These are phyloP conservation scores for Pichiaceae sp. DNA, from an alignment of 1,139 yeast genomes.

Conservation along the genomic window DNA sequence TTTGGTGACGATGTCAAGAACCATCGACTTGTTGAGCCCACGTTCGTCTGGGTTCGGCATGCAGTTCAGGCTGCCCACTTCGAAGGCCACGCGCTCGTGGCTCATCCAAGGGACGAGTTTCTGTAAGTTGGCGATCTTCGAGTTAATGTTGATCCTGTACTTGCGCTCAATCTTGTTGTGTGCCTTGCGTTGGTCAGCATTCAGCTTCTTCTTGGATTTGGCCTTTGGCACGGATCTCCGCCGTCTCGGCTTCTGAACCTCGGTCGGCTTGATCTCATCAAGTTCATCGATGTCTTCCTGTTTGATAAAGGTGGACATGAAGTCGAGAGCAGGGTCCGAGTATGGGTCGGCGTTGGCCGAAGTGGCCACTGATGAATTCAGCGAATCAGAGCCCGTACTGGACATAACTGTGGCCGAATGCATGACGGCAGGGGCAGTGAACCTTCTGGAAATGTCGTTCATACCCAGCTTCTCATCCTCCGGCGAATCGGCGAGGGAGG, in stretches of 20 bases:
- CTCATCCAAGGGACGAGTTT: constrained; percentile 59
- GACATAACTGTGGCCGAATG: no score
- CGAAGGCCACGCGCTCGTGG: constrained; percentile 50
- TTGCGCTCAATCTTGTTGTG: constrained; percentile 66
- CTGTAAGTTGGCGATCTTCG: constrained; percentile 60
- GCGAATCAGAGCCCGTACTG: no score
- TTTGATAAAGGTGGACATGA: constrained; percentile 3
- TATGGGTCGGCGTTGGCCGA: no score
- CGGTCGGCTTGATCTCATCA: background rate
- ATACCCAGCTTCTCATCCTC: no score
- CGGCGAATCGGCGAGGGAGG: no score
- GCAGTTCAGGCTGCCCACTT: constrained; percentile 22
- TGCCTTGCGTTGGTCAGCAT: constrained; percentile 50
- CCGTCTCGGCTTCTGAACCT: background rate
- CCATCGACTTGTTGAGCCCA: constrained; percentile 52
- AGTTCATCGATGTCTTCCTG: background rate
- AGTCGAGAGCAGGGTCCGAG: constrained; percentile 3
- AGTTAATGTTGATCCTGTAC: constrained; percentile 64
- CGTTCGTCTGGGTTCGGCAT: constrained; percentile 1
- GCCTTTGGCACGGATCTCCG: constrained; percentile 2
- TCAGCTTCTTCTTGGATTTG: constrained; percentile 19
- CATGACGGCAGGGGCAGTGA: no score
- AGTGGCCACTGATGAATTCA: no score
- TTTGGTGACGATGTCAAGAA: constrained; percentile 57
- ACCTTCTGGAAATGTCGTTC: no score